Base-by-base conservation (phyloP, 176 grass and related monocot genomes). In the Bromus sterilis region DNA sequence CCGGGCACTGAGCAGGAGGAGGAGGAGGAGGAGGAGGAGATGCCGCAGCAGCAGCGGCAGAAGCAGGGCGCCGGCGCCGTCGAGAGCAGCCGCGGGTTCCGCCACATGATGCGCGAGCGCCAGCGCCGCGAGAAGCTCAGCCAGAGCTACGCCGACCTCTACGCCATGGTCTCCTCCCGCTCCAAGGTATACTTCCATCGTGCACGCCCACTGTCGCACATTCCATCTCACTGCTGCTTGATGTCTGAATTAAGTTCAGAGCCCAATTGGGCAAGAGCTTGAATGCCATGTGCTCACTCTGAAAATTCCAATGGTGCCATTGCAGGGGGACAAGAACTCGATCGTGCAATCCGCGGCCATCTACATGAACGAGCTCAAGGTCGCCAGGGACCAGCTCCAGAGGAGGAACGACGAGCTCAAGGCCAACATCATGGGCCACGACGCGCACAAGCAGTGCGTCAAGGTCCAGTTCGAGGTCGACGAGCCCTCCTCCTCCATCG, bases 91-190 rank as follows among this genome's bases (percentile, higher is more conserved):
- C 88, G 96, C 16, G 96, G 93, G 43, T 98, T 95, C 85, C 86
- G 92, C 6, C 93, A 95, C 79, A 98, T 98, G 96, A 98, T 98
- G 90, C 89, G 96, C 32, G 96, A 98, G 88, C 86, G 96, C 42
- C 90, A 91, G 82, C 83, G 96, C 61, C 91, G 96, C 4, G 93
- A 98, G 93, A 98, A 91, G 74, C 87, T 98, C 67, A 99, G 96
- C 84, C 91, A 99, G 85, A 99, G 87, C 86, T 99, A 99, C 83
- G 88, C 91, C 4, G 93, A 99, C 76, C 85, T 99, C 18, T 71
- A 95, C 78, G 75, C 84, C 40, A 77, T 93, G 39, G 76, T 99
- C n/a, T 87, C 91, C 29, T 74, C 87, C 2, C 82, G 96, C 36
- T 93, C 94, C n/a, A 92, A 88, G 89, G 92, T 94, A 56, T 94